Conservation (phyloP, 257 asterid species). For the Penstemon eatonii region DNA sequence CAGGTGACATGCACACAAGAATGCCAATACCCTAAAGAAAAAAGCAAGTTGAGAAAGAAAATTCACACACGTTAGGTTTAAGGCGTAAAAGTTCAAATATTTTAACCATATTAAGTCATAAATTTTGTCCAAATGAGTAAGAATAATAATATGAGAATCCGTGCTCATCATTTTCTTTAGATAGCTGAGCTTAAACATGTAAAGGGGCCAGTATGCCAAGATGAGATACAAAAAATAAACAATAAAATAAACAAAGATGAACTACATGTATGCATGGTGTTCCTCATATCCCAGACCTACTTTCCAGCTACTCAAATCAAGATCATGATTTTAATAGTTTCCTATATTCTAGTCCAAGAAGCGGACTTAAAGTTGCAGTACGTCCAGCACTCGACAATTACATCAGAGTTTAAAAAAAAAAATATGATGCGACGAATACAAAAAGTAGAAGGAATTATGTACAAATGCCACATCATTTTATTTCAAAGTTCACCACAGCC, state of each 20-base stretch:
- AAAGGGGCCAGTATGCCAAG: conserved; percentile 6
- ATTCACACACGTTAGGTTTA: not conserved
- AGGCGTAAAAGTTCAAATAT: conserved; percentile 17
- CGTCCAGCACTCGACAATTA: not conserved
- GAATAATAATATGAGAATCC: not conserved
- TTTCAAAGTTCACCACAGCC: conserved; percentile 8
- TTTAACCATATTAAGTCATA: not conserved
- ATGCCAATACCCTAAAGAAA: not conserved
- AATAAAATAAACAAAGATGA: not conserved
- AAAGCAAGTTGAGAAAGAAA: conserved; percentile 16
- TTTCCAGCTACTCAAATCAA: conserved; percentile 18
- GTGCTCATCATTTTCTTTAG: not conserved
- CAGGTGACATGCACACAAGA: conserved; percentile 18
- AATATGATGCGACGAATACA: too few relatives aligned
- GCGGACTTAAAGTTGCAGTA: not conserved
- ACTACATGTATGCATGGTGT: not conserved
- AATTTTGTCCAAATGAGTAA: not conserved
- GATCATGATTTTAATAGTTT: not conserved
- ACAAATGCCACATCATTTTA: not conserved
- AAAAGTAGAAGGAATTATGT: not conserved
- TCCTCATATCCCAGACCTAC: not conserved
- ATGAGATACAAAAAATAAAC: conserved; percentile 9
- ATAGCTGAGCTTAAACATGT: not conserved
- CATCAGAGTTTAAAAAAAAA: too few relatives aligned
- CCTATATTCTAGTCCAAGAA: conserved; percentile 1